These are phyloP conservation scores for Magnolia kwangsiensis DNA, from an alignment of 164 flowering plant genomes.

Conservation along the genomic window DNA sequence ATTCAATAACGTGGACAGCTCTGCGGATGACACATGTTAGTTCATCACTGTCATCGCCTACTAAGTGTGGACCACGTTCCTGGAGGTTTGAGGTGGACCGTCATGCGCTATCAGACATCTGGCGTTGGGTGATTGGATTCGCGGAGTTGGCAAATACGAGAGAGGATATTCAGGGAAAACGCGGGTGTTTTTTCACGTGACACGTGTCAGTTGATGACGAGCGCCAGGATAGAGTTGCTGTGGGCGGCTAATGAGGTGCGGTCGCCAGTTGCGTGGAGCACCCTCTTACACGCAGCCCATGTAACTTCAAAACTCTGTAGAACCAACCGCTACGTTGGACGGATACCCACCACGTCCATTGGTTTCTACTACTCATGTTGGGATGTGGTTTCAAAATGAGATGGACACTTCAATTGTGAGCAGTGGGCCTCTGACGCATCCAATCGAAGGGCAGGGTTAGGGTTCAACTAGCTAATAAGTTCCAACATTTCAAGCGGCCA, in stretches of 20 bases:
- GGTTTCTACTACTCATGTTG: no score
- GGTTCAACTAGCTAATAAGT: no score
- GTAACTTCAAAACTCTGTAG: no score
- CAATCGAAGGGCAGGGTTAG: no score
- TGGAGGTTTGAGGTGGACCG: neutral
- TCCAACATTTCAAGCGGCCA: no score
- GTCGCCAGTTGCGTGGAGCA: neutral
- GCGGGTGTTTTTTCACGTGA: slow-evolving; percentile 12
- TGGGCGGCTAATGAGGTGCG: slow-evolving; percentile 14
- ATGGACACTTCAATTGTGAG: neutral
- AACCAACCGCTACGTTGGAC: no score
- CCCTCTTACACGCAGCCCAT: no score
- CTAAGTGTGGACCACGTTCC: neutral
- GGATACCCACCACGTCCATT: no score
- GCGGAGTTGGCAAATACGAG: no score
- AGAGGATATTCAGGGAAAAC: slow-evolving; percentile 1
- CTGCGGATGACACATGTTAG: slow-evolving; percentile 17
- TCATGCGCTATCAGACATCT: slow-evolving; percentile 3
- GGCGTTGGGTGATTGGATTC: slow-evolving; percentile 4
- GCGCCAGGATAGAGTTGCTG: slow-evolving; percentile 2
- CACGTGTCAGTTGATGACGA: slow-evolving; percentile 7
- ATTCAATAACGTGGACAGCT: slow-evolving; percentile 17
- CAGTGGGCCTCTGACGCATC: no score
- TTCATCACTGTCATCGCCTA: slow-evolving; percentile 12
- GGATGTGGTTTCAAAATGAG: no score